Base-by-base conservation (phyloP, 257 asterid genomes). In the Striga asiatica region DNA sequence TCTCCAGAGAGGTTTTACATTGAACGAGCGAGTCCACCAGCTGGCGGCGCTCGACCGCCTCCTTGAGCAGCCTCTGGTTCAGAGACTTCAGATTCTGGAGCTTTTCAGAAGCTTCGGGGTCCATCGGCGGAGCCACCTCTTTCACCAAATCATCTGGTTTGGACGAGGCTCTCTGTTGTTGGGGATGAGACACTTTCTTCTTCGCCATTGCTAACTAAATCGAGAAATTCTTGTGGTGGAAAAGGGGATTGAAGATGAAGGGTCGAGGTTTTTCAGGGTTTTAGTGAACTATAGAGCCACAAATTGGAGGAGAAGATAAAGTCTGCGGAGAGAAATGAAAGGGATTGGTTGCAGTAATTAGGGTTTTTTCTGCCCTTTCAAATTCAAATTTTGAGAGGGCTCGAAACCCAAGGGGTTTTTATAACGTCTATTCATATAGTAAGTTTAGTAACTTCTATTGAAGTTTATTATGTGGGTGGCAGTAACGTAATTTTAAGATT, bases 11-110 rank as follows among this genome's bases (percentile, higher is more conserved):
- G 37, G 47, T 70, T 6, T 75, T 82, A 0, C 75, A 66, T 43
- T 62, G 74, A 39, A 51, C 21, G 8, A 88, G 86, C 29, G 88
- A 59, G 9, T 70, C 83, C 66, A 88, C 82, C 73, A 71, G 80
- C 54, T 77, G 78, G 45, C 97, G 89, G 37, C 86, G 81, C 72
- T 77, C 92, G 48, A 68, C 20, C 1, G 81, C 71, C 78, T 85
- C 88, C 75, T 72, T 81, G 2, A 89, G 68, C 45, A 89, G 93
- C 66, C 68, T 69, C 24, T 50, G 75, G 22, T 89, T 89, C 18
- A 85, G 82, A 3, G 82, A 70, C 65, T 81, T 89, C 52, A 89
- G 80, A 45, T 27, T 75, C 49, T 83, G 79, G 14, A 78, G 50
- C 65, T 80, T 78, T 58, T 67, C 83, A 14, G 65, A 32, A 3